These are phyloP conservation scores for Flaveria trinervia DNA, from an alignment of 129 eudicot species.

Conservation along the genomic window DNA sequence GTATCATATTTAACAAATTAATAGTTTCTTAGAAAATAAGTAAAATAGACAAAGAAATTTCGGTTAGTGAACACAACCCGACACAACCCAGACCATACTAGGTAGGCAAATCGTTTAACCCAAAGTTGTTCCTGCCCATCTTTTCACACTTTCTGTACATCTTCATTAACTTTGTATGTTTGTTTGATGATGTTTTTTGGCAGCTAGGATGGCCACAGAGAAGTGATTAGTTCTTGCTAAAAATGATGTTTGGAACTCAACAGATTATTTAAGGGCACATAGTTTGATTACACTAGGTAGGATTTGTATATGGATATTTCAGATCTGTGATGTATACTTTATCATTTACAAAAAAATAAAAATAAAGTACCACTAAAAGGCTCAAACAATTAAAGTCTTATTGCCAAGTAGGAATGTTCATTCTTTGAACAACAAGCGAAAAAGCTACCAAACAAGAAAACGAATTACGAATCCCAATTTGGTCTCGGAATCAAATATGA, in stretches of 20 bases:
- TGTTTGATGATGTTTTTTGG: not conserved
- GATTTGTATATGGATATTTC: conserved; percentile 28
- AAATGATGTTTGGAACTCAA: conserved; percentile 16
- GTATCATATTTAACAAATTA: not conserved
- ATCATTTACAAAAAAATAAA: not conserved
- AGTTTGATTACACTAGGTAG: conserved; percentile 32
- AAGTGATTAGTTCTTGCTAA: conserved; percentile 27
- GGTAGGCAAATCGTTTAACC: not conserved
- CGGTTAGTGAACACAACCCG: not conserved
- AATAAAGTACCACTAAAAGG: not conserved
- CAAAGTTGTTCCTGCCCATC: not conserved
- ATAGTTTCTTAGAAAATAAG: not conserved
- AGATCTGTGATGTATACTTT: conserved; percentile 13
- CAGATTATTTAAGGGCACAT: conserved; percentile 9
- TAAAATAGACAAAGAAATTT: not conserved
- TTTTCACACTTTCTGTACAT: not conserved
- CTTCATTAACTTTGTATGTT: not conserved
- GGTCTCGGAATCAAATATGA: too few relatives aligned
- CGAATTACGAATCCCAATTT: too few relatives aligned
- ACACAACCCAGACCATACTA: not conserved
- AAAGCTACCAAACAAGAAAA: too few relatives aligned
- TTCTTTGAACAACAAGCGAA: not conserved
- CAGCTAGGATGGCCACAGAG: conserved; percentile 63
- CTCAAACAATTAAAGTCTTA: too few relatives aligned
- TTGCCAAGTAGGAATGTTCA: too few relatives aligned